These are phyloP conservation scores for Moricandia moricandioides DNA, from an alignment of 345 rosid species.

Conservation along the genomic window DNA sequence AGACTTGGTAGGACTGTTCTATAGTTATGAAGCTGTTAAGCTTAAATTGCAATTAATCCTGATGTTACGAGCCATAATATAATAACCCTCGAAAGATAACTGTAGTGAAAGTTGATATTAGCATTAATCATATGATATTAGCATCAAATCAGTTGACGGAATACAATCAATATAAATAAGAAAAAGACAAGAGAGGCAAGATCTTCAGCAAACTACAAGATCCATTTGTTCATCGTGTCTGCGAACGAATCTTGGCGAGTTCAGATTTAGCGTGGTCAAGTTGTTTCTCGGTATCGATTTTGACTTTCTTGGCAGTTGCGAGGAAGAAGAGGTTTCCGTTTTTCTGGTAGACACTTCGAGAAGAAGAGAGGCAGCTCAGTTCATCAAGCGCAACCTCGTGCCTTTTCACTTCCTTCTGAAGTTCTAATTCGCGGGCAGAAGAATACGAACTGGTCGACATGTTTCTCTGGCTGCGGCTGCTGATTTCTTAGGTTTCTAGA, in stretches of 20 bases:
- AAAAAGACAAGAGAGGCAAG: too few relatives aligned
- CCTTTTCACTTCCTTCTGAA: conserved; percentile 31
- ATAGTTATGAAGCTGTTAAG: too few relatives aligned
- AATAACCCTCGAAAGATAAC: too few relatives aligned
- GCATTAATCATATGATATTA: too few relatives aligned
- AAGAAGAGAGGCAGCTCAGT: conserved; percentile 30
- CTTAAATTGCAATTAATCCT: too few relatives aligned
- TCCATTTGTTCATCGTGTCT: neutral
- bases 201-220: neutral
- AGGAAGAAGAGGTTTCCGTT: conserved; percentile 34
- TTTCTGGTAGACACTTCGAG: conserved; percentile 28
- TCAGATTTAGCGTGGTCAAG: conserved; percentile 19
- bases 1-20: too few relatives aligned
- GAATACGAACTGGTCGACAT: conserved; percentile 24
- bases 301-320: conserved; percentile 23
- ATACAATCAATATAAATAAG: too few relatives aligned
- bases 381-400: conserved; percentile 30
- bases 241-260: conserved; percentile 21
- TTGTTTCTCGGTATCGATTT: conserved; percentile 16
- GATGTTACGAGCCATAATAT: too few relatives aligned
- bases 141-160: too few relatives aligned
- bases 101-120: too few relatives aligned
- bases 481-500: conserved; percentile 4
- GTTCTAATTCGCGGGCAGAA: conserved; percentile 10
- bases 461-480: conserved; percentile 2